phyloP scores from a whole-genome alignment of 257 asterid species.

The Salvia splendens region DNA sequence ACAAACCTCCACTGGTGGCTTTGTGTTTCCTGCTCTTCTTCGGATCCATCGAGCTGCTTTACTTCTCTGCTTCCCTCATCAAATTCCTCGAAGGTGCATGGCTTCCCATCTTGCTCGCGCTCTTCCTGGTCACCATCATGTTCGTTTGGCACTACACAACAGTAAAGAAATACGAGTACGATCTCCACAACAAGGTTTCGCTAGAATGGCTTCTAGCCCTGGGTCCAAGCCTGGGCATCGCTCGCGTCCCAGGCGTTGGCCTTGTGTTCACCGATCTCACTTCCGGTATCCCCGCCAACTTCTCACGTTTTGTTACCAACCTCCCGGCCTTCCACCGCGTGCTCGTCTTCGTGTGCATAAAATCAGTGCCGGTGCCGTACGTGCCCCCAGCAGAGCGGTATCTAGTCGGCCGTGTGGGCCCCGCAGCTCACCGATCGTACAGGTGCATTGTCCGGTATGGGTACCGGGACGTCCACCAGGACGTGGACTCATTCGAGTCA shows the following conservation, averaged over 20 bases:
- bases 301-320: conserved; percentile 89
- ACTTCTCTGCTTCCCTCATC: conserved; percentile 87
- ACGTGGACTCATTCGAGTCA: conserved; percentile 80
- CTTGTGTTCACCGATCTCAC: conserved; percentile 89
- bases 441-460: conserved; percentile 93
- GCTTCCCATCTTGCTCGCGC: conserved; percentile 96
- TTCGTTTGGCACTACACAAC: conserved; percentile 97
- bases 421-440: conserved; percentile 81
- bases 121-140: conserved; percentile 86
- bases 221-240: conserved; percentile 97
- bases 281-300: conserved; percentile 92
- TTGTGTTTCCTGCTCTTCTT: conserved; percentile 75
- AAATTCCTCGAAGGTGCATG: conserved; percentile 97
- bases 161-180: conserved; percentile 76
- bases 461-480: conserved; percentile 92
- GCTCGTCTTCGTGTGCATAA: conserved; percentile 83
- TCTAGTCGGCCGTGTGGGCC: conserved; percentile 93
- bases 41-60: conserved; percentile 81
- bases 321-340: conserved; percentile 94
- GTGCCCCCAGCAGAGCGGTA: conserved; percentile 84
- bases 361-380: conserved; percentile 85
- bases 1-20: conserved; percentile 81
- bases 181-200: conserved; percentile 93
- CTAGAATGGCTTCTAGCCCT: conserved; percentile 85
- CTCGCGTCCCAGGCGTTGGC: conserved; percentile 93